Evolutionary conservation across 805 yeast species (phyloP).

Genomic region (Clavispora asparagi): DNA sequence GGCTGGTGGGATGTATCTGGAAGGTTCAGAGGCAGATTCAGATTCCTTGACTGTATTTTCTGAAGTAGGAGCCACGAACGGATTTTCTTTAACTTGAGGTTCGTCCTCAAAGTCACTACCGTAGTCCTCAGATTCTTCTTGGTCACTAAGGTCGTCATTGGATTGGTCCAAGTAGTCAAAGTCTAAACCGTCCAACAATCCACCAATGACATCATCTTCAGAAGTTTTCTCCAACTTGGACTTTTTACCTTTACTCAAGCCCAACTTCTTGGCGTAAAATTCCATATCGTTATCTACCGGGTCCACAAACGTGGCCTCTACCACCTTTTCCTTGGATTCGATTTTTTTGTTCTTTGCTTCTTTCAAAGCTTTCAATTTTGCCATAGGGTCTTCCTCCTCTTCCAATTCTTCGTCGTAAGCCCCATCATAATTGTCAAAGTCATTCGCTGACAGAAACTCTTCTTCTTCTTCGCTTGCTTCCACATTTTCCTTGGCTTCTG

Average conservation of each 20-base stretch:
- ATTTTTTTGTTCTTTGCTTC: constrained; percentile 6
- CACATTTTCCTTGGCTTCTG: neutral
- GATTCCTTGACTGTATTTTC: constrained; percentile 5
- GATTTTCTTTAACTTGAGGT: constrained; percentile 48
- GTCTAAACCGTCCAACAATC: constrained; percentile 74
- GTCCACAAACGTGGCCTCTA: constrained; percentile 15
- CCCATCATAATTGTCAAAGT: constrained; percentile 12
- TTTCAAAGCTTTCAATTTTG: constrained; percentile 17
- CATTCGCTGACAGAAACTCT: neutral
- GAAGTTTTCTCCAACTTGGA: constrained; percentile 42
- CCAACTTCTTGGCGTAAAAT: constrained; percentile 78
- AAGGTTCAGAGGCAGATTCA: constrained; percentile 18
- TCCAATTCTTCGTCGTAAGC: constrained; percentile 7
- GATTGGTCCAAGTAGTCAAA: constrained; percentile 30
- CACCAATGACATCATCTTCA: constrained; percentile 76
- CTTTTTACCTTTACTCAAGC: constrained; percentile 52
- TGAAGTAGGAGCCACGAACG: constrained; percentile 17
- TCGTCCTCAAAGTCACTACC: constrained; percentile 18
- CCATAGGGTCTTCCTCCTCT: constrained; percentile 21
- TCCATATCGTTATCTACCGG: constrained; percentile 63
- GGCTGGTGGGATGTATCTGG: constrained; percentile 82
- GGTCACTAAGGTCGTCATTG: constrained; percentile 5
- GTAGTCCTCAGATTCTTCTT: constrained; percentile 13
- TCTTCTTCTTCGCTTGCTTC: constrained; percentile 25
- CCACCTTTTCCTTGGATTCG: constrained; percentile 5